phyloP scores from a whole-genome alignment of 352 stramenopile species.

The Globisporangium cederbergense region DNA sequence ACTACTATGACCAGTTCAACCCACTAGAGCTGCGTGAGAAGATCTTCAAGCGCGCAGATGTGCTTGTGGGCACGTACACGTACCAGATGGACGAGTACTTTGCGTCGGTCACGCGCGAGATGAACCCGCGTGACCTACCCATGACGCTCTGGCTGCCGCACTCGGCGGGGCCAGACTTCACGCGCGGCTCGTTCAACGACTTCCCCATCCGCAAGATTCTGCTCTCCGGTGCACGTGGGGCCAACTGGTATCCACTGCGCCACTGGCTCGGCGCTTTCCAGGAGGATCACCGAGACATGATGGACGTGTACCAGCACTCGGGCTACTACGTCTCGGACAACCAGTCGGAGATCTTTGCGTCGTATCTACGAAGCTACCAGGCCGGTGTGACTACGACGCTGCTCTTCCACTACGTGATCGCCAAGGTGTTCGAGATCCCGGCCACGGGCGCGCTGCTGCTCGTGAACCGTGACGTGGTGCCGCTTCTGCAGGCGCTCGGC shows the following conservation, averaged over 20 bases:
- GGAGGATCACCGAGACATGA: conserved; percentile 32
- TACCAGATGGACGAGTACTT: conserved; percentile 84
- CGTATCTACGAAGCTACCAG: conserved; percentile 70
- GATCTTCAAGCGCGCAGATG: conserved; percentile 61
- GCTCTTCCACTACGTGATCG: conserved; percentile 74
- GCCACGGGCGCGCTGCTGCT: conserved; percentile 60
- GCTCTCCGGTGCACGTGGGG: conserved; percentile 47
- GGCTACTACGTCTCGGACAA: conserved; percentile 58
- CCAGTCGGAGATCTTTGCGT: conserved; percentile 60
- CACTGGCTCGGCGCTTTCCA: conserved; percentile 67
- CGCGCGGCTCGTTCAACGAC: conserved; percentile 55
- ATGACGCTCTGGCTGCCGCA: conserved; percentile 70
- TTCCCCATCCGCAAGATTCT: conserved; percentile 77
- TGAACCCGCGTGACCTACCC: conserved; percentile 59
- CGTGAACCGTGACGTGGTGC: conserved; percentile 59
- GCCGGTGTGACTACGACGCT: conserved; percentile 68
- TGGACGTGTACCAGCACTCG: conserved; percentile 65
- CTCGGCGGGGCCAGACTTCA: conserved; percentile 58
- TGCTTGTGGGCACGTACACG: conserved; percentile 69
- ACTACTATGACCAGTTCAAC: conserved; percentile 80
- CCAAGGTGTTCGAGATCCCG: conserved; percentile 82
- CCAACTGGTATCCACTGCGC: conserved; percentile 60
- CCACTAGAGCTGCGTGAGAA: conserved; percentile 50
- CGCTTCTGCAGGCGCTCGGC: conserved; percentile 45
- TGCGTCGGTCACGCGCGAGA: conserved; percentile 36